Base-by-base conservation (phyloP, 2,329 filamentous ascomycete genomes). In the Verticillium alfalfae region DNA sequence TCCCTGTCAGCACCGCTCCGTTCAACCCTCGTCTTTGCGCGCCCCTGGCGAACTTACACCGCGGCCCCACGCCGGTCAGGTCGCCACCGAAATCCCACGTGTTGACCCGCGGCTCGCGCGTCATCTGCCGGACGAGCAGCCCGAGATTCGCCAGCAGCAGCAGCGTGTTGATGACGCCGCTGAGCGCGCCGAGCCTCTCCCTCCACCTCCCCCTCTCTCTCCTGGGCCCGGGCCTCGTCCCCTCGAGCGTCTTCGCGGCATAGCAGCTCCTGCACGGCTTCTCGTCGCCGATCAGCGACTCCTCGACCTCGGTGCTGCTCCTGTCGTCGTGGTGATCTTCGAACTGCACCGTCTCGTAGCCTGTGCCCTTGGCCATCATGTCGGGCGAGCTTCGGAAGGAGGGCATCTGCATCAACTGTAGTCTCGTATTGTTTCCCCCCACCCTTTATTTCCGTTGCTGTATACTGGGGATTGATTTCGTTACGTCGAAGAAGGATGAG, bases 21-120 rank as follows among this genome's bases (percentile, higher is more conserved):
- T 34, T n/a, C 58, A 39, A 45, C 4, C 18, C 2, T 10, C 15
- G 10, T 31, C 26, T 31, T 31, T 31, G 26, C 26, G 26, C 26
- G 26, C 26, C 26, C 26, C 26, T 7, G 10, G 13, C 12, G 34
- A 31, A 65, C 68, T 55, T 63, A 74, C 72, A 70, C 22, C 67
- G 65, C n/a, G 72, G 73, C 16, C 70, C 71, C 15, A 74, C 70
- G 18, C 74, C 75, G 7, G 73, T 76, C 56, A 75, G 70, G 62
- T 77, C 75, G 1, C 71, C 70, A 1, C 73, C 73, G 37, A 77
- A 70, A 36, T 77, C 72, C 68, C 66, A 70, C 37, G 66, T 62
- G 59, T 68, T 70, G 31, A 57, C 60, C 13, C 61, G 61, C 12
- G 62, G 59, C 45, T 69, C 60, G 57, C 62, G 62, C 39, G 65